A percentile compares a stretch with the other conserved stretches of the same genome.
Conservation (phyloP, 1,284 basidiomycete genomes). For the Afroboletus lepidellus region DNA sequence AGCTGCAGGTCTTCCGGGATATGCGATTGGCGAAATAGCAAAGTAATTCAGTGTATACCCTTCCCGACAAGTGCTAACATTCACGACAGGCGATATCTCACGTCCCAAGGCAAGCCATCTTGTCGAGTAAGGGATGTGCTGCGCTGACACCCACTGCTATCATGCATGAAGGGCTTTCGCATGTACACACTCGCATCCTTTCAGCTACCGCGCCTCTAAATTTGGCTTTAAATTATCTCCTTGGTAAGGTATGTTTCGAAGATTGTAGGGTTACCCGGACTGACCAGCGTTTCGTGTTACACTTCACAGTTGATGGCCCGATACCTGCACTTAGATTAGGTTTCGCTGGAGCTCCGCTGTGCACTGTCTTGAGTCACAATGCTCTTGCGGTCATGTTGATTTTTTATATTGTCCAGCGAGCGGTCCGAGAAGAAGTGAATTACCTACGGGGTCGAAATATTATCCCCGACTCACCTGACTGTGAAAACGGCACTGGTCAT, state of each 20-base stretch:
- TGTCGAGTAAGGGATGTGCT: background rate
- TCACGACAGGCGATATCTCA: constrained; percentile 20
- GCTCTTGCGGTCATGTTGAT: constrained; percentile 19
- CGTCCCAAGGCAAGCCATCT: constrained; percentile 23
- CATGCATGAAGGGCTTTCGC: constrained; percentile 20
- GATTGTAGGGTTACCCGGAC: background rate
- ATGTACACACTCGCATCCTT: constrained; percentile 23
- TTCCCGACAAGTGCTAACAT: constrained; percentile 6
- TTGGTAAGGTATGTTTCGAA: constrained; percentile 16
- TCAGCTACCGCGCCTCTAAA: constrained; percentile 28
- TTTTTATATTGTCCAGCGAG: constrained; percentile 24
- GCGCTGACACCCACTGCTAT: background rate
- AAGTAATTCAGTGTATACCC: constrained; percentile 15
- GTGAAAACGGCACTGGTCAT: background rate
- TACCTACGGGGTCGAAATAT: constrained; percentile 15
- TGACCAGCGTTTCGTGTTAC: background rate
- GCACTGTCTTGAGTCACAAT: constrained; percentile 30
- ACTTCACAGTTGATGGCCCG: constrained; percentile 24
- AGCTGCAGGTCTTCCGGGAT: constrained; percentile 28
- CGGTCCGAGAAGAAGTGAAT: constrained; percentile 22
- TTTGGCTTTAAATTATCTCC: constrained; percentile 28
- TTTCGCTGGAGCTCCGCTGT: constrained; percentile 28
- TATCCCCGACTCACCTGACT: constrained; percentile 11
- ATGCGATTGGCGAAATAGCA: constrained; percentile 30
- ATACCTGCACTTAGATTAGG: constrained; percentile 29